Evolutionary conservation across 2,329 filamentous ascomycete genomes (phyloP).

Genomic region (Penicillium sp.): DNA sequence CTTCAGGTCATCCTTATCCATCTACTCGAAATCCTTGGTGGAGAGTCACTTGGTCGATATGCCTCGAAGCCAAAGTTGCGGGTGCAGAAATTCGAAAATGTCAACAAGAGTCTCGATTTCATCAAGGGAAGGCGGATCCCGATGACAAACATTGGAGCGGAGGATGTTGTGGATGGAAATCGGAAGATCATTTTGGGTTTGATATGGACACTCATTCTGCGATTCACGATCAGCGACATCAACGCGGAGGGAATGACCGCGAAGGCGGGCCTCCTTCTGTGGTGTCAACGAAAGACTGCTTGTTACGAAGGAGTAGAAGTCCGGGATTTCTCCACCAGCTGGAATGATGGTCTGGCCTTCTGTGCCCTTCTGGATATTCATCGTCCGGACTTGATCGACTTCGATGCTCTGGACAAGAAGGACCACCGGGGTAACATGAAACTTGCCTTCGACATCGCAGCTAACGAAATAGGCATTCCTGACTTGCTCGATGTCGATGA

Average conservation of each 20-base stretch:
- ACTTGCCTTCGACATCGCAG: constrained; percentile 89
- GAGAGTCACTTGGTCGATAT: constrained; percentile 91
- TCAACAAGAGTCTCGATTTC: constrained; percentile 88
- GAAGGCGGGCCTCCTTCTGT: constrained; percentile 86
- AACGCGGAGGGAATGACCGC: constrained; percentile 96
- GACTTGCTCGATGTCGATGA: constrained; percentile 94
- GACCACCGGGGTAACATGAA: constrained; percentile 98
- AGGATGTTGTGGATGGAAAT: constrained; percentile 97
- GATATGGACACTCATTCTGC: constrained; percentile 95
- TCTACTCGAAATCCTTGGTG: constrained; percentile 88
- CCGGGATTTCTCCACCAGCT: constrained; percentile 85
- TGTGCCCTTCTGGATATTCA: constrained; percentile 95
- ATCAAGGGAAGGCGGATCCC: constrained; percentile 85
- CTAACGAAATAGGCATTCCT: constrained; percentile 93
- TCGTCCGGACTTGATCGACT: constrained; percentile 92
- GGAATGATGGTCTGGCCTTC: constrained; percentile 95
- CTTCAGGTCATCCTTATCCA: constrained; percentile 83
- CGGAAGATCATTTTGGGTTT: constrained; percentile 92
- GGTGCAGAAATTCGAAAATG: constrained; percentile 95
- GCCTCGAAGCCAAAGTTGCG: constrained; percentile 91
- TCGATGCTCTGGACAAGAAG: constrained; percentile 82
- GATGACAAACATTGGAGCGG: constrained; percentile 96
- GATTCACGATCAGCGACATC: constrained; percentile 98
- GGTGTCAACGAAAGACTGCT: constrained; percentile 97
- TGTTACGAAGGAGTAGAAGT: constrained; percentile 97